Evolutionary conservation across 2,329 filamentous ascomycete genomes (phyloP).

Genomic region (Fonsecaea monophora): DNA sequence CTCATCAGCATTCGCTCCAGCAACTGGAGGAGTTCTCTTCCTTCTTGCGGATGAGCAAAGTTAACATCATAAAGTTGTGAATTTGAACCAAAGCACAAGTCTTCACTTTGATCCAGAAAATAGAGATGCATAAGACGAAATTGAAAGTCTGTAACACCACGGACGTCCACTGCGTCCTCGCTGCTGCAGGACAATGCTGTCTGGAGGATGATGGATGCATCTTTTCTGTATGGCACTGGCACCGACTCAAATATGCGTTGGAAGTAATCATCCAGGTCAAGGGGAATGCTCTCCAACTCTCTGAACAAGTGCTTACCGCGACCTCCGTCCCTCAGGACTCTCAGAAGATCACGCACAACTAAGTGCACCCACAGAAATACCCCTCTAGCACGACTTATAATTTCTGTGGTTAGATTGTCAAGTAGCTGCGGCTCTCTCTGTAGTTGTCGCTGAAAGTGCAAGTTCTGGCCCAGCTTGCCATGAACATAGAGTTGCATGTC

Average conservation of each 20-base stretch:
- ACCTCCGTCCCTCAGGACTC: slow-evolving; percentile 22
- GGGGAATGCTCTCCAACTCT: slow-evolving; percentile 18
- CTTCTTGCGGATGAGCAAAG: neutral
- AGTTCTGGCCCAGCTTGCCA: neutral
- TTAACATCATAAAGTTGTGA: neutral
- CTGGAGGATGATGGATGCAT: slow-evolving; percentile 27
- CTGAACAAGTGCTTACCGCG: slow-evolving; percentile 1
- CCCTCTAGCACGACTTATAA: slow-evolving; percentile 49
- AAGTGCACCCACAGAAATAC: slow-evolving; percentile 57
- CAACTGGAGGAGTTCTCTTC: neutral
- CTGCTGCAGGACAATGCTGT: slow-evolving; percentile 15
- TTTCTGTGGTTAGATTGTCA: slow-evolving; percentile 26
- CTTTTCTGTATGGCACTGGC: slow-evolving; percentile 14
- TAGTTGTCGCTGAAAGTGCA: slow-evolving; percentile 1
- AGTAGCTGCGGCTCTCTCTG: neutral
- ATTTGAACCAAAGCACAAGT: neutral
- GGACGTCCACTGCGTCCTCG: neutral
- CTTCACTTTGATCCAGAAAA: neutral
- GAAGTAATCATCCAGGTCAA: slow-evolving; percentile 32
- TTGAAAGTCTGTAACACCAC: neutral
- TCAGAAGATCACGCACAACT: slow-evolving; percentile 51
- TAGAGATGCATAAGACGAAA: neutral
- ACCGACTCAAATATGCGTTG: slow-evolving; percentile 25
- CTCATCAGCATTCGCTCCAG: slow-evolving; percentile 1
- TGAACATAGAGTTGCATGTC: slow-evolving; percentile 20